A percentile compares a stretch with the other conserved stretches of the same genome.
phyloP scores from a whole-genome alignment of 2,329 filamentous ascomycete genomes.

The Juglanconis sp. region DNA sequence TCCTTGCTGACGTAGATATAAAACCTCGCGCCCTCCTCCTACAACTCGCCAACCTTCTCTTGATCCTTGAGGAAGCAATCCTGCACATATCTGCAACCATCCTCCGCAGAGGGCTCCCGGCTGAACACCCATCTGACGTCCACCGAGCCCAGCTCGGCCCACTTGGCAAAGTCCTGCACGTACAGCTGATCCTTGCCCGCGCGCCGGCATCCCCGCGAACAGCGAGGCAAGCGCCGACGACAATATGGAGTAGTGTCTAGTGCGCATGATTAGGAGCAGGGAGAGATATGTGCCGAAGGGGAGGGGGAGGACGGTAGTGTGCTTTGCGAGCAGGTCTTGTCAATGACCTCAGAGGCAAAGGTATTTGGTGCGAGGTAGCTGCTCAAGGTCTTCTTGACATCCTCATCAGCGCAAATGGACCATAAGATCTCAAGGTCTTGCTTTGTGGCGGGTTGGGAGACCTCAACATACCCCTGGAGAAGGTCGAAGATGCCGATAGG shows the following conservation, averaged over 20 bases:
- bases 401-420: slow-evolving; percentile 12
- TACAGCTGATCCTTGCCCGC: slow-evolving; percentile 32
- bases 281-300: slow-evolving; percentile 65
- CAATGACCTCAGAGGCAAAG: slow-evolving; percentile 46
- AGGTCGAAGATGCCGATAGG: slow-evolving; percentile 62
- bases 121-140: slow-evolving; percentile 1
- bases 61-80: slow-evolving; percentile 2
- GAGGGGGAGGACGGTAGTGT: slow-evolving; percentile 56
- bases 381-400: slow-evolving; percentile 38
- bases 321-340: slow-evolving; percentile 63
- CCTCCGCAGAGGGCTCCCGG: not conserved
- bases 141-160: slow-evolving; percentile 77
- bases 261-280: slow-evolving; percentile 73
- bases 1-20: not conserved
- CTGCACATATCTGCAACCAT: slow-evolving; percentile 13
- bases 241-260: slow-evolving; percentile 77
- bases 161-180: slow-evolving; percentile 23
- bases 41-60: not conserved
- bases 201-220: slow-evolving; percentile 40
- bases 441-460: slow-evolving; percentile 69
- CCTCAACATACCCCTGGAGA: slow-evolving; percentile 68
- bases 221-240: slow-evolving; percentile 64
- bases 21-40: not conserved
- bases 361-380: slow-evolving; percentile 40
- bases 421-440: slow-evolving; percentile 26